Base-by-base conservation (phyloP, 2,329 filamentous ascomycete genomes). In the Endothia cerciana region DNA sequence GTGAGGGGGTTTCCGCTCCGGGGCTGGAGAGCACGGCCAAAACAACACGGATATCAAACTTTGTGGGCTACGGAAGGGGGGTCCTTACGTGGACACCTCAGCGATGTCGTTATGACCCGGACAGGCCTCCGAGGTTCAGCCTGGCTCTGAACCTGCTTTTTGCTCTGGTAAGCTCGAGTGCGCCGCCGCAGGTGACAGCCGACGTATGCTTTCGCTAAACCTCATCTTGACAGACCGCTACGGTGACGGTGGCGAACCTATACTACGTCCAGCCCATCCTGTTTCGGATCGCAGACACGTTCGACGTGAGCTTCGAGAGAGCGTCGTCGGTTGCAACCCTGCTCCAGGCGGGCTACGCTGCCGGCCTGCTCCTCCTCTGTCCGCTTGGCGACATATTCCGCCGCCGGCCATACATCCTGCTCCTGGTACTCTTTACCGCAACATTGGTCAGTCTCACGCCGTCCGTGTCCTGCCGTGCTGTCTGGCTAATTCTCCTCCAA, bases 211-310 rank as follows among this genome's bases (percentile, higher is more conserved):
- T 13, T 41, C 22, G 15, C 55, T 11, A 33, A 41, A n/a, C 15
- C 40, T 3, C 3, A 59, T 30, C 22, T 36, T 6, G 2, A 56
- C 28, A 86, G 84, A 77, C 84, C 2, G 78, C 80, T 0, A 84
- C 88, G 4, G 88, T 92, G 70, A 92, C 90, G 0, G 91, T 94
- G 7, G 91, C 91, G 22, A 94, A 94, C 71, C 80, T 94, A 3
- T 94, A 94, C 78, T 93, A 94, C 76, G 91, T 86, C 66, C 91
- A 94, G 72, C 91, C 92, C 0, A 91, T 94, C 57, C 79, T 94
- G 30, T 92, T 93, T 73, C 86, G 91, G 60, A 82, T 95, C 49
- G 91, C 92, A 0, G 75, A 81, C 11, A 89, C 91, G 19, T 94
- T 95, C 72, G 73, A 83, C 62, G 89, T 94, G 58, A 83, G 82